Conservation (phyloP, 2,329 filamentous ascomycete genomes). For the Cladosporium sp. region DNA sequence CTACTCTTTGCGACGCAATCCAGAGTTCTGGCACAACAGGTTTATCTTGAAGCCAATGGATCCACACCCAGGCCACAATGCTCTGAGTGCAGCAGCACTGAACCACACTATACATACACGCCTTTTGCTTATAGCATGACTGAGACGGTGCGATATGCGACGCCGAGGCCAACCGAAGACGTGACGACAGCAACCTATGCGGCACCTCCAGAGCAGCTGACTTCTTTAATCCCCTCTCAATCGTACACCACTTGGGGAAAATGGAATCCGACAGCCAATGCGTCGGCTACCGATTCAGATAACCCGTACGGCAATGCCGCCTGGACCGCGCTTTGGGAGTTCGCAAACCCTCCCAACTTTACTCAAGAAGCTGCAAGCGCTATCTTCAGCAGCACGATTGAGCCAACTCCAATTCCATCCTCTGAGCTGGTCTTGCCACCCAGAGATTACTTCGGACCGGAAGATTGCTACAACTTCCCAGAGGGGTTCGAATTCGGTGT, state of each 20-base stretch:
- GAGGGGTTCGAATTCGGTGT: constrained; percentile 30
- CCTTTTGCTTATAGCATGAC: constrained; percentile 36
- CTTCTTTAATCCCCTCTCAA: constrained; percentile 32
- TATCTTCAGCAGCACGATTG: constrained; percentile 16
- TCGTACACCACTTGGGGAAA: constrained; percentile 41
- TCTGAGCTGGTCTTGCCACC: constrained; percentile 55
- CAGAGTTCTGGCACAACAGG: constrained; percentile 31
- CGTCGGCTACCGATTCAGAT: constrained; percentile 31
- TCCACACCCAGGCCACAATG: constrained; percentile 29
- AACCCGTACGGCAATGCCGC: constrained; percentile 38
- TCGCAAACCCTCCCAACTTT: constrained; percentile 34
- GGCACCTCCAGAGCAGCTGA: constrained; percentile 33
- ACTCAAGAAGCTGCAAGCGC: constrained; percentile 37
- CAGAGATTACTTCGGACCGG: constrained; percentile 44
- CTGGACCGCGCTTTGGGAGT: constrained; percentile 36
- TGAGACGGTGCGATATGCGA: constrained; percentile 36
- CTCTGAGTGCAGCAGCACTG: constrained; percentile 17
- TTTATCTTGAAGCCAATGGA: constrained; percentile 32
- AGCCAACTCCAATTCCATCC: constrained; percentile 42
- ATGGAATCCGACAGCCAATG: constrained; percentile 36
- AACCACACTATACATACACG: constrained; percentile 28
- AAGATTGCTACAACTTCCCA: constrained; percentile 29
- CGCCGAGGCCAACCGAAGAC: constrained; percentile 29
- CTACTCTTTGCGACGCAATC: too few species aligned
- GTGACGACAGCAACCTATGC: constrained; percentile 34